Evolutionary conservation across 805 yeast species (phyloP), one percentile per base, ranked within the genome.

Genomic region (Komagataella kurtzmanii): DNA sequence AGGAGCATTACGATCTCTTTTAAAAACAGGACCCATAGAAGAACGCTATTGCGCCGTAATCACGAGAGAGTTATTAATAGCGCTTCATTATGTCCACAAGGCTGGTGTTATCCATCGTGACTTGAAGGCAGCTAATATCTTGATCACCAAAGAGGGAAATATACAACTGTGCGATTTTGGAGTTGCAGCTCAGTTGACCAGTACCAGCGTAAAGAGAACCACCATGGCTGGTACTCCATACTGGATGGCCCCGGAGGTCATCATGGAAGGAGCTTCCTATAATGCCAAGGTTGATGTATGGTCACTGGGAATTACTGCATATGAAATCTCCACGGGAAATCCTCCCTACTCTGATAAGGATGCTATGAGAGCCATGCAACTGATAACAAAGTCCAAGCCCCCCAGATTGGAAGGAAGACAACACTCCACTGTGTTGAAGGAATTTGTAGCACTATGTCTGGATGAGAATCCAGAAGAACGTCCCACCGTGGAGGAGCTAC

Each of bases 231-330:
- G 95, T 6, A 86, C 95, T 0, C 95, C 95, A 0, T 93, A 89
- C 63, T 93, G 99, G 99, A 93, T 93, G 99, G 97, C 99, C 0
- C 99, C 99, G 0, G 99, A 91, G 65, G 99, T 91, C 36, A 91
- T 91, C 45, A 77, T 87, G 69, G 97, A 91, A 65, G 95, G 95
- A 45, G 85, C 84, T 14, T 76, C 83, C 7, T 86, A 93, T 71
- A 96, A 87, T 64, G 78, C 83, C 47, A 90, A 84, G 66, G 99
- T 96, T 0, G 99, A 93, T 65, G 87, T 93, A 6, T 93, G 99
- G 99, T 90, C 98, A 0, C 66, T 91, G 49, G 99, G 99, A 14
- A 88, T 93, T 54, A 91, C 99, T 0, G 73, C 89, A 7, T 93
- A 82, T 67, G 99, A 93, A 66, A 83, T 91, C 56, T 95, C 96